phyloP scores from a whole-genome alignment of 345 rosid genomes.

The Euphorbia lathyris region DNA sequence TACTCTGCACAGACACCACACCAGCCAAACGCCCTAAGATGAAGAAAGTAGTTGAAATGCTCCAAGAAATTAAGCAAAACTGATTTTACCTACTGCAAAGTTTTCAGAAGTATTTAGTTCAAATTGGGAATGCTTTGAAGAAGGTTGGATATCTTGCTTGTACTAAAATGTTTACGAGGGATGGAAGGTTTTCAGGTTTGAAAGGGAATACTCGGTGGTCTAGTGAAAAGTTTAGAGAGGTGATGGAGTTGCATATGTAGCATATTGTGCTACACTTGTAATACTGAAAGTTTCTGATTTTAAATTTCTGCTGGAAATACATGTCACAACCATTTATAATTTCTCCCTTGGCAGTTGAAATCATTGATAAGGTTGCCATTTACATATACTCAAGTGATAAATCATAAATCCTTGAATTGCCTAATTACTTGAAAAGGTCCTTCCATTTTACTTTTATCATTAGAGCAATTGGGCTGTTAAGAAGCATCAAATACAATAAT shows the following conservation, averaged over 20 bases:
- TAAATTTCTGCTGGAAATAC: slow-evolving; percentile 14
- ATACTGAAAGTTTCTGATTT: slow-evolving; percentile 15
- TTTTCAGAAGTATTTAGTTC: not conserved
- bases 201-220: slow-evolving; percentile 9
- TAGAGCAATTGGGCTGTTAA: too few species aligned
- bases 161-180: slow-evolving; percentile 6
- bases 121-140: not conserved
- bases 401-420: too few species aligned
- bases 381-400: too few species aligned
- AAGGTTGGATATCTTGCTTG: slow-evolving; percentile 3
- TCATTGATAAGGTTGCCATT: too few species aligned
- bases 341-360: not conserved
- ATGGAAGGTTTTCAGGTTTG: slow-evolving; percentile 11
- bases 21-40: slow-evolving; percentile 35
- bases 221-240: not conserved
- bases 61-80: slow-evolving; percentile 57
- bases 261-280: slow-evolving; percentile 19
- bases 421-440: too few species aligned
- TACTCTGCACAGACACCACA: slow-evolving; percentile 32
- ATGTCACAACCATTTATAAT: slow-evolving; percentile 10
- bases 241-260: slow-evolving; percentile 16
- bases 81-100: slow-evolving; percentile 25
- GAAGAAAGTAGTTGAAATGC: slow-evolving; percentile 39
- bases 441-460: too few species aligned
- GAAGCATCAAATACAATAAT: too few species aligned